Evolutionary conservation across 192 early-diverging fungal genomes (phyloP).

Genomic region (Entophlyctis luteolus): DNA sequence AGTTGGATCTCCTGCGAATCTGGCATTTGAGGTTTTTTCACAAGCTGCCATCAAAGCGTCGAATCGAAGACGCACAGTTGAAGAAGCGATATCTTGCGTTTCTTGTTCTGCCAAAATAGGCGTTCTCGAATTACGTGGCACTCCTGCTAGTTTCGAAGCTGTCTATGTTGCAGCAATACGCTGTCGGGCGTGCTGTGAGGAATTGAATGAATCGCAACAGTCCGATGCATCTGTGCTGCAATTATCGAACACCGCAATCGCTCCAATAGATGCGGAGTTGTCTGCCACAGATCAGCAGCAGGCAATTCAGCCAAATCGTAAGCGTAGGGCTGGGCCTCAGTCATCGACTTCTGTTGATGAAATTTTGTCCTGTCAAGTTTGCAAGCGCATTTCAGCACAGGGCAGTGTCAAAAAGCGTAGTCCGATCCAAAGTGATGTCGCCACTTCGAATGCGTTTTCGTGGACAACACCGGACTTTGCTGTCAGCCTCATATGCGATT

Average conservation of each 20-base stretch:
- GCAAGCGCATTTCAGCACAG: slow-evolving; percentile 19
- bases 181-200: slow-evolving; percentile 6
- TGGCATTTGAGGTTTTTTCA: slow-evolving; percentile 18
- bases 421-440: not conserved
- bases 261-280: not conserved
- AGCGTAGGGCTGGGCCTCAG: not conserved
- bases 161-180: slow-evolving; percentile 1
- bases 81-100: slow-evolving; percentile 23
- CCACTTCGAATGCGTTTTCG: not conserved
- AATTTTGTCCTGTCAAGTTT: slow-evolving; percentile 14
- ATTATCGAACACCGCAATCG: not conserved
- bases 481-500: slow-evolving; percentile 40
- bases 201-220: not conserved
- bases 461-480: slow-evolving; percentile 25
- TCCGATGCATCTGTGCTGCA: not conserved
- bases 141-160: slow-evolving; percentile 18
- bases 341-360: not conserved
- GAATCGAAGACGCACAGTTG: slow-evolving; percentile 22
- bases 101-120: slow-evolving; percentile 10
- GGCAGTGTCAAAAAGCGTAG: slow-evolving; percentile 15
- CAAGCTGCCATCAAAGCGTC: slow-evolving; percentile 28
- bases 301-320: slow-evolving; percentile 5
- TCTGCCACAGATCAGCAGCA: not conserved
- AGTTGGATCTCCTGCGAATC: not conserved
- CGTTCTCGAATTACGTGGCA: slow-evolving; percentile 23